Conservation (phyloP, 2,329 filamentous ascomycete species). For the Ceratocystis alfenasii region DNA sequence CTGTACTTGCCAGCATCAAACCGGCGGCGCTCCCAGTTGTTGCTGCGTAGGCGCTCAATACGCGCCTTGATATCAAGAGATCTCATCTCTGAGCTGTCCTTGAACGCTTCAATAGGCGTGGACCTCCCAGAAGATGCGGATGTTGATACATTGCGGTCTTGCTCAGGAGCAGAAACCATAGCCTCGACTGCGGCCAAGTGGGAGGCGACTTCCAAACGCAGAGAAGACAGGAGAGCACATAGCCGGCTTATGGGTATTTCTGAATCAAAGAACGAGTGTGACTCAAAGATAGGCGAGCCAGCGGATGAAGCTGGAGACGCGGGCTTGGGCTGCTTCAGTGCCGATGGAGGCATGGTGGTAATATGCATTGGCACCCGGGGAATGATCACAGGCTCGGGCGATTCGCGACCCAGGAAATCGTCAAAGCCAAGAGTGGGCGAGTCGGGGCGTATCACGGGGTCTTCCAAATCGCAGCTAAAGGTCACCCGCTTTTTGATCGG, state of each 20-base stretch:
- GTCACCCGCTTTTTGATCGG: slow-evolving; percentile 32
- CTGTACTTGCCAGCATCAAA: slow-evolving; percentile 45
- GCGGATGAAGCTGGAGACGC: slow-evolving; percentile 10
- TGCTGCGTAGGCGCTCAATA: slow-evolving; percentile 43
- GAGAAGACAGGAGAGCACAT: slow-evolving; percentile 36
- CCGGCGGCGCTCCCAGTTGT: slow-evolving; percentile 44
- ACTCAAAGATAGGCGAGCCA: slow-evolving; percentile 11
- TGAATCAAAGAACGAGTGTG: slow-evolving; percentile 29
- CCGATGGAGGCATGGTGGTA: slow-evolving; percentile 21
- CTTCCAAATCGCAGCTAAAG: slow-evolving; percentile 30
- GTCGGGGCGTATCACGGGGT: slow-evolving; percentile 45
- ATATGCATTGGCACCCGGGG: slow-evolving; percentile 20
- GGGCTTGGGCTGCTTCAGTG: slow-evolving; percentile 21
- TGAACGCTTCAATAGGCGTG: slow-evolving; percentile 23
- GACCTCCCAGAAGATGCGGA: slow-evolving; percentile 17
- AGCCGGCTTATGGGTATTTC: slow-evolving; percentile 38
- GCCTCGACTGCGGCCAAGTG: slow-evolving; percentile 39
- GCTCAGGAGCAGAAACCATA: slow-evolving; percentile 28
- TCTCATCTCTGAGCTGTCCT: slow-evolving; percentile 31
- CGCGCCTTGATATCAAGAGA: slow-evolving; percentile 37
- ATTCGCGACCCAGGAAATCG: slow-evolving; percentile 29
- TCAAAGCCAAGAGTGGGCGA: slow-evolving; percentile 49
- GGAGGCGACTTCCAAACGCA: slow-evolving; percentile 38
- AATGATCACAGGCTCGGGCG: slow-evolving; percentile 21
- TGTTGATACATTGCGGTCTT: slow-evolving; percentile 14